Evolutionary conservation across 306 rosid species (phyloP), one percentile per base, ranked within the genome.

Genomic region (Dicorynia guianensis): DNA sequence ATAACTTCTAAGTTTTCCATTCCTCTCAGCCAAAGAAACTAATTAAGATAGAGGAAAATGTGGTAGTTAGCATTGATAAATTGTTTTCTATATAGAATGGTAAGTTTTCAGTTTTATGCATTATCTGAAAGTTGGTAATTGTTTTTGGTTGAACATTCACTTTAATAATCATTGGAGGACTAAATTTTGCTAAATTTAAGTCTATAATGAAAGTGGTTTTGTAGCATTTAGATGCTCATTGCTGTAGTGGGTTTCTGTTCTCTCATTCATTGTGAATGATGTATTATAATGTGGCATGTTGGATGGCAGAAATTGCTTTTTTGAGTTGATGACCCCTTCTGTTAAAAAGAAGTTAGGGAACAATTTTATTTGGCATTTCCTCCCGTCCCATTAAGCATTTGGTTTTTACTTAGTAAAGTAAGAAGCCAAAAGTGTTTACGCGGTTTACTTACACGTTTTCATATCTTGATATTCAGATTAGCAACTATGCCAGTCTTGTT

Each of bases 401-500:
- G 15, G 54, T 34, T 43, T 60, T 69, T 20, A 69, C 61, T 48
- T 35, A 25, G 30, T 2, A 4, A 64, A 40, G 4, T 11, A 40
- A 43, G 52, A 14, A 62, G 17, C 46, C 1, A 25, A 40, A 63
- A 3, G 34, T 36, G 11, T 17, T 25, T 11, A 33, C 52, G 12
- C 5, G 14, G 79, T 17, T 25, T 53, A 14, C 63, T 84, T 14
- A 84, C 81, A 57, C 44, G 6, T 7, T 50, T 14, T 50, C 46
- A 34, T 52, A 30, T 67, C 15, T 63, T 7, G 34, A 13, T 25
- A 7, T 86, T 81, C 95, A 95, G 99, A 95, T 95, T 49, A 92
- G 97, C 90, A 95, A 95, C 85, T 95, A 90, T 76, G 99, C 99
- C 4, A 92, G 97, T 83, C 42, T 95, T 34, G 76, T 95, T 67